Conservation (phyloP, 352 stramenopile genomes). For the Pythium utonaiense region DNA sequence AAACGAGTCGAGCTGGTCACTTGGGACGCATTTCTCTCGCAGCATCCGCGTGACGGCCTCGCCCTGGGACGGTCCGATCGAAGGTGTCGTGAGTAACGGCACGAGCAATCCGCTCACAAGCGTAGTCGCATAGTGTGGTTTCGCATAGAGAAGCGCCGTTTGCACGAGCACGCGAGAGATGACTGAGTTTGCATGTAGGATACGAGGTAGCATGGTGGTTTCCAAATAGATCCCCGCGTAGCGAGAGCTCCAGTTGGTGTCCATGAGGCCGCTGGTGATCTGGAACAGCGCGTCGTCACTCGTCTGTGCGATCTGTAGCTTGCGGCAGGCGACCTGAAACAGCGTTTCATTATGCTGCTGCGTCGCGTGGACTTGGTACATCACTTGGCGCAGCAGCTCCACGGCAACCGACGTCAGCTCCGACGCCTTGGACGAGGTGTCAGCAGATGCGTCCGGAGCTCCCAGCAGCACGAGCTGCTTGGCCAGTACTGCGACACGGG, state of each 20-base stretch:
- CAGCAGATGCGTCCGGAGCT: conserved; percentile 26
- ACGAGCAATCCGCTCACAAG: conserved; percentile 57
- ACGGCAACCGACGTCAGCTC: conserved; percentile 25
- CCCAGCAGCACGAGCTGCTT: conserved; percentile 46
- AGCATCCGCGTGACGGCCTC: conserved; percentile 71
- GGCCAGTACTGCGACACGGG: conserved; percentile 32
- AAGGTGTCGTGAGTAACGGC: conserved; percentile 36
- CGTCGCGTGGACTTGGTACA: conserved; percentile 55
- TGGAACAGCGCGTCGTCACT: conserved; percentile 64
- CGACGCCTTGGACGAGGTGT: conserved; percentile 26
- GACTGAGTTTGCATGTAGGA: conserved; percentile 47
- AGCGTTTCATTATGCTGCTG: conserved; percentile 49
- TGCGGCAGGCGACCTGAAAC: conserved; percentile 42
- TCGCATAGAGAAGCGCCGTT: conserved; percentile 45
- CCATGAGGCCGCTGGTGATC: conserved; percentile 55
- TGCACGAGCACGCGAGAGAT: conserved; percentile 76
- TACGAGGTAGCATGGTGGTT: conserved; percentile 53
- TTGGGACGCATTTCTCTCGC: conserved; percentile 38
- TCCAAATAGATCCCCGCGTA: conserved; percentile 62
- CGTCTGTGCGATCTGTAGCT: conserved; percentile 38
- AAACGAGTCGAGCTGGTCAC: conserved; percentile 48
- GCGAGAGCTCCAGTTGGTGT: conserved; percentile 66
- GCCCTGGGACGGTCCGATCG: conserved; percentile 46
- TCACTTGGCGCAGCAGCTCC: conserved; percentile 50
- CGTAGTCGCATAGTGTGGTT: conserved; percentile 33